A percentile compares a stretch with the other conserved stretches of the same genome.
These are phyloP conservation scores for Sinapis alba DNA, from an alignment of 441 rosid species.

Conservation along the genomic window DNA sequence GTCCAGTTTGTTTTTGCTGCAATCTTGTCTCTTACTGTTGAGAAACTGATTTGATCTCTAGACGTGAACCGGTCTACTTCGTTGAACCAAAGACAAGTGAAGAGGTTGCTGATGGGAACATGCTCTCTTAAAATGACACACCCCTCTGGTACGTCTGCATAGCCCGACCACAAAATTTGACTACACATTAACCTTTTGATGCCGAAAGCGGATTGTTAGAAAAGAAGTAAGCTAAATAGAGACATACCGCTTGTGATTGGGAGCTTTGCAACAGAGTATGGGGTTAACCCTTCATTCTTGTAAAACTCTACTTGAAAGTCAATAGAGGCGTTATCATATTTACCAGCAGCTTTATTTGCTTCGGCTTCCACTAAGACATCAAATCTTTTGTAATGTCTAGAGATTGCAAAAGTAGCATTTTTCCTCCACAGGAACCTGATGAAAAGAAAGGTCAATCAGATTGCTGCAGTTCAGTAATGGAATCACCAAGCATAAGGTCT, in stretches of 20 bases:
- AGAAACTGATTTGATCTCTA: slow-evolving; percentile 93
- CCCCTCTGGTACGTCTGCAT: slow-evolving; percentile 96
- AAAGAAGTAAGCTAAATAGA: background rate
- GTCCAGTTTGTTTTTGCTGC: slow-evolving; percentile 79
- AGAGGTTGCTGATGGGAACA: slow-evolving; percentile 87
- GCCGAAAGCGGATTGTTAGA: background rate
- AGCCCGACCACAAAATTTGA: too few species aligned
- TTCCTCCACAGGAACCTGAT: slow-evolving; percentile 92
- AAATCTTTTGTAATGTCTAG: slow-evolving; percentile 86
- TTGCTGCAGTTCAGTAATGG: background rate
- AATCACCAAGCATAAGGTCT: too few species aligned
- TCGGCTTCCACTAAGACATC: slow-evolving; percentile 89
- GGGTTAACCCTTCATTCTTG: slow-evolving; percentile 84
- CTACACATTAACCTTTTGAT: background rate
- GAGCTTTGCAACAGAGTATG: slow-evolving; percentile 80
- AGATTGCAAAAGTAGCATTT: slow-evolving; percentile 87
- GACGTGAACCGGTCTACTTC: slow-evolving; percentile 97
- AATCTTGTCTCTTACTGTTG: slow-evolving; percentile 88
- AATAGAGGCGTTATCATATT: slow-evolving; percentile 84
- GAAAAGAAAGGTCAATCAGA: background rate
- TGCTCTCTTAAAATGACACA: slow-evolving; percentile 96
- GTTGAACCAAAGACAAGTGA: slow-evolving; percentile 94
- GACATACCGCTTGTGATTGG: slow-evolving; percentile 86
- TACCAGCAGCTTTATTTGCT: slow-evolving; percentile 98
- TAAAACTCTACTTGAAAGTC: slow-evolving; percentile 90